These are phyloP conservation scores for Tillandsia fasciculata DNA, from an alignment of 176 grass and related monocot species.

Conservation along the genomic window DNA sequence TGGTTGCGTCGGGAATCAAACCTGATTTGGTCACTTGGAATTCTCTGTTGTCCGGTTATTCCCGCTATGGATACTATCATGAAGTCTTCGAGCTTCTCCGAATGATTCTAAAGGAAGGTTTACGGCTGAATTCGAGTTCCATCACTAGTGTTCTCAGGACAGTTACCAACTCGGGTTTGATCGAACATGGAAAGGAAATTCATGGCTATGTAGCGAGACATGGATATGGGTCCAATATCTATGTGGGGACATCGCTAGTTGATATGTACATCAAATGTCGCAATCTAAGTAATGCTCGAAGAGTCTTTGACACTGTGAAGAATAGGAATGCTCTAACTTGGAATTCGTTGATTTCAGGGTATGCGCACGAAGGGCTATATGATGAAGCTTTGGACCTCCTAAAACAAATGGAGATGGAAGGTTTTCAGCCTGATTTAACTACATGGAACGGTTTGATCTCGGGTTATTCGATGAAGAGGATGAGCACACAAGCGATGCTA, in stretches of 20 bases:
- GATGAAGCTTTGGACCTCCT: conserved; percentile 45
- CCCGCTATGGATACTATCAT: conserved; percentile 34
- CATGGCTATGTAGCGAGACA: conserved; percentile 56
- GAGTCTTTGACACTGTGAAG: conserved; percentile 45
- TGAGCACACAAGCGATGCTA: conserved; percentile 46
- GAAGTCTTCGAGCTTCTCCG: conserved; percentile 36
- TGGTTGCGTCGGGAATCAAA: conserved; percentile 33
- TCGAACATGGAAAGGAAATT: conserved; percentile 41
- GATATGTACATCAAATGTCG: conserved; percentile 73
- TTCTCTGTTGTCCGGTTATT: conserved; percentile 60
- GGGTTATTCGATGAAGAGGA: conserved; percentile 47
- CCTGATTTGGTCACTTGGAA: conserved; percentile 66
- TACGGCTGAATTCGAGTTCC: conserved; percentile 40
- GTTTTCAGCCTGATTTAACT: conserved; percentile 51
- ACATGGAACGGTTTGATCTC: conserved; percentile 84
- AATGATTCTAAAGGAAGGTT: conserved; percentile 28
- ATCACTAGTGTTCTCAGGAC: conserved; percentile 57
- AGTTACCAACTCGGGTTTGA: conserved; percentile 30
- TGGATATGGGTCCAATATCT: conserved; percentile 33
- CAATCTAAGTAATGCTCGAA: conserved; percentile 36
- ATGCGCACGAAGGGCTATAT: conserved; percentile 34
- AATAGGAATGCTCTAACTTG: conserved; percentile 59
- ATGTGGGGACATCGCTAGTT: conserved; percentile 52
- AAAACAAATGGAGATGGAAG: conserved; percentile 47
- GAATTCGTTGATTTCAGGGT: conserved; percentile 67